Evolutionary conservation across 2,329 filamentous ascomycete genomes (phyloP), one percentile per base, ranked within the genome.

Genomic region (Coleophoma crateriformis): DNA sequence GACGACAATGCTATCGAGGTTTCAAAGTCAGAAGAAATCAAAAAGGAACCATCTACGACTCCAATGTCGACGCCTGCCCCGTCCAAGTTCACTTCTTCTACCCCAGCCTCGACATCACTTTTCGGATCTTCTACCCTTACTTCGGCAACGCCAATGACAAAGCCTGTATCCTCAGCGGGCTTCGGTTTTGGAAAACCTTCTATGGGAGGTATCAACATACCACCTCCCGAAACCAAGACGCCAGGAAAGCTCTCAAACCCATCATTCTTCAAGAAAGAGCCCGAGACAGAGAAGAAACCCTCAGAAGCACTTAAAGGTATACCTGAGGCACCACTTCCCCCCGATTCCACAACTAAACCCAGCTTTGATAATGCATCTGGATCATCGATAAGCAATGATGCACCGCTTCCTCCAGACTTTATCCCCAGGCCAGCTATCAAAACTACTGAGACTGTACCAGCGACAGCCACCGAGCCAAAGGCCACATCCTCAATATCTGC

Each of bases 351-450:
- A 4, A 68, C 61, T 54, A 69, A 68, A 50, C 50, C 55, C 19
- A 56, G 58, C 14, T 67, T 64, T 52, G 39, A 55, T 15, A 69
- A 72, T 47, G 69, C 69, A 0, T 69, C 73, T 14, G 54, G 69
- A 38, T 71, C 73, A 2, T 68, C 73, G 3, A 67, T 69, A 48
- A 55, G 61, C 13, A 58, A 62, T 35, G 67, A 71, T 54, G 64
- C 67, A n/a, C 68, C 70, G 41, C 57, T 71, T 39, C 71, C 71
- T 50, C 69, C 72, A 47, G 70, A 70, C 53, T 64, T 62, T 41
- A 50, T 58, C 22, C 47, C 54, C 7, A 59, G 60, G 45, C 41
- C 50, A 15, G 19, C 48, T 14, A 33, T 52, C 10, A 56, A 57
- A 49, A 13, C 42, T 11, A 44, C 37, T 13, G 48, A 56, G 32